Base-by-base conservation (phyloP, 2,329 filamentous ascomycete genomes). In the Trichoderma lentiforme region DNA sequence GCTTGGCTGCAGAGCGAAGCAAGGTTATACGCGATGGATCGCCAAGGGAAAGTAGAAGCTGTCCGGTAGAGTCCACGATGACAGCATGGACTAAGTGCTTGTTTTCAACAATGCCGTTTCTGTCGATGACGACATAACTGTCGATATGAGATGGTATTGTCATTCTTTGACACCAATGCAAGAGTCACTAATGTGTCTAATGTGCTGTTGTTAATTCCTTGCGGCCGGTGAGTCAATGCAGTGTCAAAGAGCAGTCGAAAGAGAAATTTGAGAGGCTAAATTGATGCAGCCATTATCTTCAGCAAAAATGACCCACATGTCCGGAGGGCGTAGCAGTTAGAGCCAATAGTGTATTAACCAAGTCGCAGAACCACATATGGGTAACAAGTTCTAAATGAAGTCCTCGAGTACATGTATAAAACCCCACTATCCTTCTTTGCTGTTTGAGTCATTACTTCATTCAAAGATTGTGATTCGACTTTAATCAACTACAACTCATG, bases 1-100 rank as follows among this genome's bases (percentile, higher is more conserved):
- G 83, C 68, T 86, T 86, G n/a, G 82, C 82, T 3, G 83, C 80
- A 5, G 85, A 86, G 18, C 84, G 81, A 26, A 79, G 77, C 4
- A 86, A 78, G 0, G 84, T 86, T 12, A 83, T 62, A 3, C 84
- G 80, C 0, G 71, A 73, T 0, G 84, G 81, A 57, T 85, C 79
- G 21, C 85, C 84, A 21, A 83, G 78, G 1, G 77, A 71, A 71
- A 76, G 83, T 24, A 86, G 77, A 2, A 85, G 76, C 1, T 76
- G 77, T 9, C 83, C 83, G 0, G 74, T 75, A 2, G 77, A 71
- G 58, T 85, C 82, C 14, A 81, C 79, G 3, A 86, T 74, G 7
- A 84, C 81, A 18, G 81, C 81, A 73, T 86, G 84, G 24, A 86
- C 79, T 4, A 73, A 71, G 72, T 86, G 84, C 1, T 79, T 78